Evolutionary conservation across 2,329 filamentous ascomycete genomes (phyloP), one percentile per base, ranked within the genome.

Genomic region (Lecanoromycetidae sp.): DNA sequence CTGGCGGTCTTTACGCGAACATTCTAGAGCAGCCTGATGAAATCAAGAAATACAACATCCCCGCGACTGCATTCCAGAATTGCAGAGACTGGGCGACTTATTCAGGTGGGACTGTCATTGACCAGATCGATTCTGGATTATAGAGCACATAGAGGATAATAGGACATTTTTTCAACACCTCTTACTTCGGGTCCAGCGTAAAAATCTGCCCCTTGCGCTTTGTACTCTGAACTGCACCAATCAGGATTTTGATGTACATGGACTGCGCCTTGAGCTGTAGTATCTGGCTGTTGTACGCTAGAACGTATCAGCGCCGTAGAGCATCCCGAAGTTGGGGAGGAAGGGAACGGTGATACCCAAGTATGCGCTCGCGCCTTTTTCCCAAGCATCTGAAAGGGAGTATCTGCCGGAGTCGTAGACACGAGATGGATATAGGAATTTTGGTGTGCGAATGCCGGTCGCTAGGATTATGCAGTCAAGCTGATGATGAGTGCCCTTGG

Each of bases 241-340:
- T 67, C 29, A 79, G 53, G 0, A 62, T 63, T 49, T 69, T 72
- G 48, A 78, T 67, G 55, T 77, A 78, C 2, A 70, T 66, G 3
- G 64, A 67, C 54, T 79, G 75, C 2, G 74, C 68, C 56, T 79
- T 75, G 51, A 78, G 76, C 74, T 77, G 79, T 1, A 47, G 19
- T 6, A 50, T 39, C 12, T 27, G 15, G 12, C n/a, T 42, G 27
- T 56, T 59, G 42, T 60, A 57, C 3, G 54, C 55, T 1, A 60
- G 52, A 39, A 57, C 4, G 56, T 59, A 34, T 60, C 57, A 12
- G 55, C 57, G 3, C 56, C 54, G 29, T 58, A 58, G 6, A 60
- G 53, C 55, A 60, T 60, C 26, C 45, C 44, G 26, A 58, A 60
- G 32, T 60, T 58, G 7, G 52, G 55, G 6, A 58, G 30, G 5